phyloP scores from a whole-genome alignment of 805 yeast genomes.

The Clavispora santaluciae region DNA sequence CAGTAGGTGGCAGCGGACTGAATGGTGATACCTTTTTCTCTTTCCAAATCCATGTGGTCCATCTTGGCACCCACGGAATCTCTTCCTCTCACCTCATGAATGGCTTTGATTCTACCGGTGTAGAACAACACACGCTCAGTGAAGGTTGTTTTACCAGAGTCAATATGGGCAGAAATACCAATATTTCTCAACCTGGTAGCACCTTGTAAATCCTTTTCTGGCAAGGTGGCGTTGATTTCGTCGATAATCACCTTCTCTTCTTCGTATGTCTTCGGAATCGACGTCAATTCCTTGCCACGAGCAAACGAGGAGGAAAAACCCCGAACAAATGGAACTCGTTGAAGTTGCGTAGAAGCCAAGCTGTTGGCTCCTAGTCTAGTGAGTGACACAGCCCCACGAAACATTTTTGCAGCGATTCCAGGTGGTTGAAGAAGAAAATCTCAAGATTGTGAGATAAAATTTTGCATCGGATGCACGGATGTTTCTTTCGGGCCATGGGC shows the following conservation, averaged over 20 bases:
- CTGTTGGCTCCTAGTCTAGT: not conserved
- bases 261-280: slow-evolving; percentile 48
- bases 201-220: slow-evolving; percentile 48
- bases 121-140: slow-evolving; percentile 95
- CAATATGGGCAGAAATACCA: slow-evolving; percentile 97
- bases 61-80: slow-evolving; percentile 98
- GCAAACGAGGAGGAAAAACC: not conserved
- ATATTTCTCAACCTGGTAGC: slow-evolving; percentile 76
- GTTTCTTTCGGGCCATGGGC: not conserved
- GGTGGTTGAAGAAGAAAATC: not conserved
- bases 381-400: slow-evolving; percentile 4
- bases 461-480: not conserved
- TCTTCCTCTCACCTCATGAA: slow-evolving; percentile 94
- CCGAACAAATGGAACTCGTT: not conserved
- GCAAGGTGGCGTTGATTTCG: slow-evolving; percentile 44
- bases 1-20: slow-evolving; percentile 99
- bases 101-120: slow-evolving; percentile 95
- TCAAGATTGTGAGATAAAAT: not conserved
- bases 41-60: slow-evolving; percentile 98
- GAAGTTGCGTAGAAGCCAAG: not conserved
- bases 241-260: slow-evolving; percentile 71
- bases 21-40: slow-evolving; percentile 98
- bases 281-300: not conserved
- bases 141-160: slow-evolving; percentile 96
- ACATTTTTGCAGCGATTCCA: slow-evolving; percentile 1